Base-by-base conservation (phyloP, 1,284 basidiomycete genomes). In the Ceratobasidium sp. region DNA sequence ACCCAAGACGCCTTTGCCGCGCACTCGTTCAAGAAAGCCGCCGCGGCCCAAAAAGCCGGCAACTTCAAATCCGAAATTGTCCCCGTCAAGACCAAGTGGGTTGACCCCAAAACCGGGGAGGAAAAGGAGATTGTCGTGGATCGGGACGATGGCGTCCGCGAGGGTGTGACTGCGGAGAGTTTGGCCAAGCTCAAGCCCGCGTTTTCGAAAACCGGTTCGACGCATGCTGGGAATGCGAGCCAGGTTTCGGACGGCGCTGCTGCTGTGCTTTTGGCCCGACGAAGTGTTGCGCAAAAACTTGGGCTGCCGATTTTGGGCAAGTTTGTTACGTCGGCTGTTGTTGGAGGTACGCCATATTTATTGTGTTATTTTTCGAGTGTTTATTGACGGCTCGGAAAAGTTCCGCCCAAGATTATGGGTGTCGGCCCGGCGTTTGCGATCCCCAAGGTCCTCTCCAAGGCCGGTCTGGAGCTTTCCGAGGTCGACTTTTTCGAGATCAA, bases 161-260 rank as follows among this genome's bases (percentile, higher is more conserved):
- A 92, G 40, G 97, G 96, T 78, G 96, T 98, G 78, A 99, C 97
- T 3, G 89, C 90, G 77, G 94, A 96, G 87, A 92, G 90, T 81
- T 88, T 99, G 77, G 85, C 86, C 75, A 99, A 98, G 89, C 90
- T 99, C 82, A 99, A 97, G 88, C 96, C 97, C 10, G 94, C 96
- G 7, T 99, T 99, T 87, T 86, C 87, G 78, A 93, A 95, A 86
- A 91, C 92, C 56, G 98, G 98, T n/a, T 86, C 89, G 23, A 98
- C 98, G 1, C 96, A 98, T 83, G 98, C 97, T 12, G 90, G 92
- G 50, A 98, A 97, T 85, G 95, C 96, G 1, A 96, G 94, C 33
- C 97, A 98, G 84, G 92, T 99, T 65, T 96, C 96, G n/a, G 98
- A 99, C 83, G 97, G 97, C 79, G 97, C 97, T 28, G 96, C 97